Evolutionary conservation across 2,329 filamentous ascomycete species (phyloP).

Genomic region (Gremmenia infestans): DNA sequence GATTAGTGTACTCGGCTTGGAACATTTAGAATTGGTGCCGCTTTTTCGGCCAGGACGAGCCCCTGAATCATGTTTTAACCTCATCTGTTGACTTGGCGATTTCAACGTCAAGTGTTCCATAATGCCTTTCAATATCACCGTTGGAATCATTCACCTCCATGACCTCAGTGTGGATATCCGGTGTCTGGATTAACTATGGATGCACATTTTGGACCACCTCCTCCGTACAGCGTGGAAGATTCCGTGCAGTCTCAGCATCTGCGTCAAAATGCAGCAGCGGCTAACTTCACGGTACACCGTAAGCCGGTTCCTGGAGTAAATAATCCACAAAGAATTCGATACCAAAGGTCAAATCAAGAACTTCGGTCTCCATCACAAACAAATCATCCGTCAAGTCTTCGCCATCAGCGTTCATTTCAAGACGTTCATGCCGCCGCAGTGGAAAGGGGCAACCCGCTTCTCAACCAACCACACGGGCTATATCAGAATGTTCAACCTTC

Average conservation of each 20-base stretch:
- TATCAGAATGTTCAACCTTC: neutral
- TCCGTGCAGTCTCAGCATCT: neutral
- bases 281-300: neutral
- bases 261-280: neutral
- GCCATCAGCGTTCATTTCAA: neutral
- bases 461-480: neutral
- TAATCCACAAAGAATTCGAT: neutral
- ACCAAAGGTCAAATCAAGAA: neutral
- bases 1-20: too few relatives aligned
- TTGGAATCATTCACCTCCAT: constrained; percentile 22
- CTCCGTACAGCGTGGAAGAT: neutral
- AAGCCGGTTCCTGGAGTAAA: neutral
- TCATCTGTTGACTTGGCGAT: neutral
- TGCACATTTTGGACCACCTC: neutral
- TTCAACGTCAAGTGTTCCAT: constrained; percentile 36
- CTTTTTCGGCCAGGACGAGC: neutral
- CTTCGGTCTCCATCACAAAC: neutral
- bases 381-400: neutral
- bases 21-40: too few relatives aligned
- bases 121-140: constrained; percentile 45
- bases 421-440: neutral
- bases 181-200: neutral
- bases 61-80: neutral
- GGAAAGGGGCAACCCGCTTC: neutral
- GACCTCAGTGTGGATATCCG: neutral